Evolutionary conservation across 2,329 filamentous ascomycete species (phyloP).

Genomic region (Aspergillus sp.): DNA sequence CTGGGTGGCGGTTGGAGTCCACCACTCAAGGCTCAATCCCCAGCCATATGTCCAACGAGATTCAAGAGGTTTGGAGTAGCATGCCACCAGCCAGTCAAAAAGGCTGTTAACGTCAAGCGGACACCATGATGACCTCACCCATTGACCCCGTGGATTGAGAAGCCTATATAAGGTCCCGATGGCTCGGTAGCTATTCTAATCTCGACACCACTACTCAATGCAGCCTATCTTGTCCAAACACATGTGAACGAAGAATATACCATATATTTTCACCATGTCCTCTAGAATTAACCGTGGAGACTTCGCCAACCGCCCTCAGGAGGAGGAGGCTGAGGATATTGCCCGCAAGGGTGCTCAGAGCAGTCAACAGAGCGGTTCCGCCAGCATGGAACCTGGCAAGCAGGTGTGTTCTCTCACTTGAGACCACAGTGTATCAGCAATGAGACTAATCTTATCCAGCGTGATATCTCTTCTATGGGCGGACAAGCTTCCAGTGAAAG

Average conservation of each 20-base stretch:
- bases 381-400: constrained; percentile 28
- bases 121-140: constrained; percentile 11
- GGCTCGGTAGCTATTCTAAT: background rate
- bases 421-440: background rate
- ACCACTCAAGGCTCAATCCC: too few species aligned
- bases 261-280: constrained; percentile 10
- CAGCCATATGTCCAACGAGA: too few species aligned
- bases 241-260: background rate
- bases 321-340: constrained; percentile 47
- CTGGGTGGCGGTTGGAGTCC: too few species aligned
- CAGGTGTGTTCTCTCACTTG: constrained; percentile 20
- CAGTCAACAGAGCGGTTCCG: constrained; percentile 29
- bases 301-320: constrained; percentile 42
- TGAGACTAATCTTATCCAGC: constrained; percentile 28
- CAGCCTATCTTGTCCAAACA: background rate
- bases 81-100: background rate
- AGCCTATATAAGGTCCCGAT: background rate
- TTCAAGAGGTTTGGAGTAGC: background rate
- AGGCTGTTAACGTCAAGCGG: constrained; percentile 1
- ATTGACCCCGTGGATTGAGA: background rate
- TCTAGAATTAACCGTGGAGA: constrained; percentile 37
- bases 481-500: constrained; percentile 46
- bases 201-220: background rate
- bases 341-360: constrained; percentile 34
- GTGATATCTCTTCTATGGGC: constrained; percentile 55